Evolutionary conservation across 148 eudicot genomes (phyloP), one percentile per base, ranked within the genome.

Genomic region (Arctostaphylos glauca): DNA sequence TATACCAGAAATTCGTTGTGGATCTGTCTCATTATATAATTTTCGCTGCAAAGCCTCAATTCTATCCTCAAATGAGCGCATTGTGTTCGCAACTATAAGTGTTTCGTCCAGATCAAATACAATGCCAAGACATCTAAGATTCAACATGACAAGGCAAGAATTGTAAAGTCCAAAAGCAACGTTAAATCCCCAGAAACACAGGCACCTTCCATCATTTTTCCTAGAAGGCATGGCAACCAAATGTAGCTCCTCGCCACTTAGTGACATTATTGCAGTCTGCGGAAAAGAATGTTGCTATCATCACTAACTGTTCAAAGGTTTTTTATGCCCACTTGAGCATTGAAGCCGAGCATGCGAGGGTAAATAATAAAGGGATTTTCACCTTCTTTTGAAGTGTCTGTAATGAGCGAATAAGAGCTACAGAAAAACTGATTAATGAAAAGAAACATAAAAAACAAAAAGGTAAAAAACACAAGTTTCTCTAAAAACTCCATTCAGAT

Each of bases 101-200:
- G 99, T 97, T 86, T 97, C 99, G 73, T 97, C 99, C 38, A 97
- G 99, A 88, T 97, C 99, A 89, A 97, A 97, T 50, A 94, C 99
- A 81, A 97, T 97, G 83, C 97, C 96, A 80, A 97, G 99, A 81
- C 99, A 97, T 83, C 99, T 92, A 68, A 94, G 97, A 83, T 97
- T 94, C 83, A 97, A 88, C 98, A 97, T 87, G 77, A 88, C 90
- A 83, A 97, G 95, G 84, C 98, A 94, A 68, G 96, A 91, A 48
- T 89, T 84, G 83, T 97, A 97, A 72, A 97, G 86, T 76, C 94
- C 95, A 10, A 81, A 78, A 50, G 90, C 81, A 74, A 91, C 91
- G 70, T 67, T 86, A 59, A 93, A 97, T 47, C 98, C 98, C 99
- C 99, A 97, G 85, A 97, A 97, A 84, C 92, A 93, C 38, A 92